Evolutionary conservation across 371 early-diverging fungal species (phyloP).

Genomic region (Rhizopus arrhizus): DNA sequence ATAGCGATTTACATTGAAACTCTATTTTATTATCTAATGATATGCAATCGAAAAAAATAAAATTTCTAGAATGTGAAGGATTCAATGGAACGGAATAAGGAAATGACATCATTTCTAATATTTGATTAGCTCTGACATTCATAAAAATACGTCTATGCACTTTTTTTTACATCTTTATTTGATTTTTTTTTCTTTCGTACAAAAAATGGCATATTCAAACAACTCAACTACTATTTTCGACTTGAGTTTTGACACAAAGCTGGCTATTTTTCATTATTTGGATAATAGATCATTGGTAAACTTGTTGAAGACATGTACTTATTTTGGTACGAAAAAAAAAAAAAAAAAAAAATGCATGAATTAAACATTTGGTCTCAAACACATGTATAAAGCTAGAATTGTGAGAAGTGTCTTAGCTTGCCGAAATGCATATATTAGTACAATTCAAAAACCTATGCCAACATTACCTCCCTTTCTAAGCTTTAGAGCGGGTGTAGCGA

Average conservation of each 20-base stretch:
- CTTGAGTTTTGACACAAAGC: conserved; percentile 24
- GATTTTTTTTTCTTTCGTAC: not conserved
- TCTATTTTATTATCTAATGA: no score
- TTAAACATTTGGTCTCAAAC: not conserved
- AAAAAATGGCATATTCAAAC: not conserved
- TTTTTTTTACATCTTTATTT: conserved; percentile 1
- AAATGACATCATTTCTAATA: no score
- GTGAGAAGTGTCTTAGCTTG: conserved; percentile 17
- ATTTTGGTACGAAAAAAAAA: conserved; percentile 20
- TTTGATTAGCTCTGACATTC: not conserved
- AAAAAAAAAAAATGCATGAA: not conserved
- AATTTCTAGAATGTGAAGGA: no score
- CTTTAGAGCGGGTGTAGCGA: conserved; percentile 28
- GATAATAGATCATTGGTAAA: conserved; percentile 27
- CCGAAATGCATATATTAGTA: conserved; percentile 14
- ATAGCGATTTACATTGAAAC: no score
- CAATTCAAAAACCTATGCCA: conserved; percentile 11
- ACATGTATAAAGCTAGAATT: conserved; percentile 1
- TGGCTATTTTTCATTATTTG: conserved; percentile 11
- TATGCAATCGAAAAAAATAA: no score
- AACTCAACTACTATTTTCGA: conserved; percentile 11
- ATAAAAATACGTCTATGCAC: not conserved
- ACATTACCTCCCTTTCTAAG: conserved; percentile 22
- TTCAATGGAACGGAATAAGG: no score
- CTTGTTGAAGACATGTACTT: conserved; percentile 25